Conservation (phyloP, 257 asterid genomes). For the Prunella vulgaris region DNA sequence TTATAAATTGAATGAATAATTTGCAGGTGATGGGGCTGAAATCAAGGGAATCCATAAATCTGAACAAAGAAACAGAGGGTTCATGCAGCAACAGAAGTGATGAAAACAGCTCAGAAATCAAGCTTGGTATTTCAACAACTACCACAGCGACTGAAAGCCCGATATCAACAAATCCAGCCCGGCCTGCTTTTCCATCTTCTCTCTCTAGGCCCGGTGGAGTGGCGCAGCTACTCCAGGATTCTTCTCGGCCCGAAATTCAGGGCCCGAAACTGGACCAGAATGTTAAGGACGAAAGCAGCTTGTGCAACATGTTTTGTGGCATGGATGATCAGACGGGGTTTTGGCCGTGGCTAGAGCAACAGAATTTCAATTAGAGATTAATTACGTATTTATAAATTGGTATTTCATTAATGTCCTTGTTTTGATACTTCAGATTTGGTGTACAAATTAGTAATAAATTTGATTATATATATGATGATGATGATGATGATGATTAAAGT, state of each 20-base stretch:
- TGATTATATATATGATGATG: background rate
- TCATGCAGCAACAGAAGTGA: slow-evolving; percentile 90
- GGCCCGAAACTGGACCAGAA: slow-evolving; percentile 46
- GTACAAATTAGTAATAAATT: slow-evolving; percentile 26
- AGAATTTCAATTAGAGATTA: slow-evolving; percentile 50
- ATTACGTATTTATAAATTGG: background rate
- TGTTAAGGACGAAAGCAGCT: slow-evolving; percentile 70
- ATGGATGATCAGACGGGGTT: slow-evolving; percentile 88
- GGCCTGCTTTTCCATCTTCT: slow-evolving; percentile 45
- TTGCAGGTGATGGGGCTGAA: slow-evolving; percentile 83
- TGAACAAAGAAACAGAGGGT: slow-evolving; percentile 96
- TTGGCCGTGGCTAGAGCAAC: slow-evolving; percentile 98
- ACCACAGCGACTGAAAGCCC: slow-evolving; percentile 61
- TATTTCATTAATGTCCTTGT: background rate
- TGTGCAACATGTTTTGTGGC: slow-evolving; percentile 75
- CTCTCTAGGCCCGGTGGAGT: slow-evolving; percentile 35
- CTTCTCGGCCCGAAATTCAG: slow-evolving; percentile 43
- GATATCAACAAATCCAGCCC: slow-evolving; percentile 27
- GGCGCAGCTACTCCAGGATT: slow-evolving; percentile 40
- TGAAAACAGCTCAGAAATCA: slow-evolving; percentile 85
- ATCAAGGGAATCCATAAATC: slow-evolving; percentile 84
- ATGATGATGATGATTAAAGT: no score
- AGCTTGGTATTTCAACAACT: slow-evolving; percentile 63
- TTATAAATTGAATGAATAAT: no score
- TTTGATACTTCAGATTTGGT: slow-evolving; percentile 27